Base-by-base conservation (phyloP, 352 stramenopile genomes). In the Pythium oligandrum region DNA sequence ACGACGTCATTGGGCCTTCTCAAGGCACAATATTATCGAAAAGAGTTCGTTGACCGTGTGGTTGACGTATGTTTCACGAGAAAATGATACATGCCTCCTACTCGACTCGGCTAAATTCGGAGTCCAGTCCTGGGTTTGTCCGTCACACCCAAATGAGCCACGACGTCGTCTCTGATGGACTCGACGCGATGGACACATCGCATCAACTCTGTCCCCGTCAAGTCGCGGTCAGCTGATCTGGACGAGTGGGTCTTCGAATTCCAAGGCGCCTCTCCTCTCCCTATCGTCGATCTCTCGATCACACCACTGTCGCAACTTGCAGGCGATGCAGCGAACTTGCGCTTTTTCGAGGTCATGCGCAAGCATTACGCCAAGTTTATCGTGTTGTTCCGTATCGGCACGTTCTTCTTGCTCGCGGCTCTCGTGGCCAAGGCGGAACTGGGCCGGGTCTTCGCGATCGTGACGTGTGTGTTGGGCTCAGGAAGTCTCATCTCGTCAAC, bases 361-460 rank as follows among this genome's bases (percentile, higher is more conserved):
- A 44, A 32, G 8, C 40, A 54, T 46, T 60, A 54, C 45, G 37
- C n/a, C 53, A 44, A 50, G 7, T 34, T 53, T 26, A 46, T 53
- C 36, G 8, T 17, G 3, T 7, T 60, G 7, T 60, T 60, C 39
- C 53, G 53, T 11, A 42, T 60, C 37, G 38, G 44, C 17, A 44
- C 37, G 3, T 2, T 60, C 3, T 33, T 30, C 30, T 51, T 60
- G 31, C 12, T 49, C 32, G n/a, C 37, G 31, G 46, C 37, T 8
- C 40, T 60, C 37, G 37, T 49, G 8, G 26, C 40, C 2, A 36
- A 44, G 2, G 46, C 31, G 4, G 6, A 46, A 31, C 12, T 39
- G 1, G 45, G 45, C 17, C 37, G 40, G 31, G 30, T 50, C 37
- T 12, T 53, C 31, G 46, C 53, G 12, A 26, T 5, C 2, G 9